Evolutionary conservation across 495 filamentous ascomycete genomes (phyloP).

Genomic region (Lophiotrema nucula): DNA sequence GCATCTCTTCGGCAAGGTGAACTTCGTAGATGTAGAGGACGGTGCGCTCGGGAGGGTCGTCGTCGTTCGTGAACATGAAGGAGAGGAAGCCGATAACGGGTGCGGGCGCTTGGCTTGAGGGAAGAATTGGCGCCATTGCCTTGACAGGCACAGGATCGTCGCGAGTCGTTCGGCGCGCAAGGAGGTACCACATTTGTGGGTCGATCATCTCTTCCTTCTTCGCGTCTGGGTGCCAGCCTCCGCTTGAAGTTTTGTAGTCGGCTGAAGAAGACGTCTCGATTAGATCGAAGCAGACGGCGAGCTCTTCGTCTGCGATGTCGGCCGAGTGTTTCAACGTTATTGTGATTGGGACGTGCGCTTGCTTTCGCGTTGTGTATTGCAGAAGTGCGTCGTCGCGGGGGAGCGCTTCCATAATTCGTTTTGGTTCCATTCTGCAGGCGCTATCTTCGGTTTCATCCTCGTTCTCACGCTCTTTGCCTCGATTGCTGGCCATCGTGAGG

Average conservation of each 20-base stretch:
- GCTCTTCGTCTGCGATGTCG: conserved; percentile 51
- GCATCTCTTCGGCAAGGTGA: conserved; percentile 60
- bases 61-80: conserved; percentile 81
- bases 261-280: conserved; percentile 65
- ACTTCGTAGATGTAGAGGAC: conserved; percentile 90
- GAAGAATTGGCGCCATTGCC: neutral
- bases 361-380: too few relatives aligned
- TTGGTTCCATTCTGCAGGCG: neutral
- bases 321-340: neutral
- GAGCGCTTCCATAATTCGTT: neutral
- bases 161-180: conserved; percentile 25
- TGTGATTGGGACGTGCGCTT: neutral
- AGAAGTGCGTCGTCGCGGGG: neutral
- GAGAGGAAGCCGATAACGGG: conserved; percentile 63
- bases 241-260: conserved; percentile 63
- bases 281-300: conserved; percentile 67
- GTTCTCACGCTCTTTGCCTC: neutral
- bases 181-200: conserved; percentile 51
- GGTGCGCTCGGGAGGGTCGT: conserved; percentile 46
- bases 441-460: neutral
- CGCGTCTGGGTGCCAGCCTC: conserved; percentile 66
- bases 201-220: conserved; percentile 78
- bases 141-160: neutral
- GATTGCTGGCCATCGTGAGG: neutral
- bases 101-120: neutral